Percentiles rank a stretch among this genome's conserved stretches.
These are phyloP conservation scores for Crithidia thermophila DNA, from an alignment of 208 protist species.

Conservation along the genomic window DNA sequence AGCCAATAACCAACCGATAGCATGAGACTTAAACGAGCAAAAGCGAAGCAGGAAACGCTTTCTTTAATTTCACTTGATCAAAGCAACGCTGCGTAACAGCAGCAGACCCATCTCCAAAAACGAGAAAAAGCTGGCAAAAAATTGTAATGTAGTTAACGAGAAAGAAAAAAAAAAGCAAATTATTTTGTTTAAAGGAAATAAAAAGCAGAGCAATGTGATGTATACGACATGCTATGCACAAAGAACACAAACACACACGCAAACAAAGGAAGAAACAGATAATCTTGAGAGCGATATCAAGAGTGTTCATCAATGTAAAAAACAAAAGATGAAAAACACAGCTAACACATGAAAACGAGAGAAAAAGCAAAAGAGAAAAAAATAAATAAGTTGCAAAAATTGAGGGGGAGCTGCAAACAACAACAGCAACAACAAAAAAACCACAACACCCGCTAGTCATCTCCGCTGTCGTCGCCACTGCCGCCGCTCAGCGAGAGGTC, in stretches of 20 bases:
- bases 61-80: too few relatives aligned
- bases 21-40: too few relatives aligned
- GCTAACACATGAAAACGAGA: neutral
- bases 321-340: constrained; percentile 5
- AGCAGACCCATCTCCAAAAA: neutral
- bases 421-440: neutral
- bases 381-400: neutral
- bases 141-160: neutral
- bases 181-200: neutral
- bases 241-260: constrained; percentile 8
- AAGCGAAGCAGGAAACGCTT: too few relatives aligned
- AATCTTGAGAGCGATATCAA: neutral
- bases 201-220: neutral
- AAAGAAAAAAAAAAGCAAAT: constrained; percentile 1
- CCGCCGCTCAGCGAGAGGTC: constrained; percentile 28
- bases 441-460: neutral
- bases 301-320: neutral
- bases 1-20: too few relatives aligned
- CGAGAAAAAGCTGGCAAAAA: neutral
- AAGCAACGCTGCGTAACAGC: too few relatives aligned
- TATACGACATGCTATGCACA: neutral
- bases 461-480: constrained; percentile 6
- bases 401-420: neutral
- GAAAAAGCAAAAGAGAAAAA: constrained; percentile 4
- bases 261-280: neutral